A percentile compares a stretch with the other conserved stretches of the same genome.
Conservation (phyloP, 2,329 filamentous ascomycete species). For the Cryphonectria japonica region DNA sequence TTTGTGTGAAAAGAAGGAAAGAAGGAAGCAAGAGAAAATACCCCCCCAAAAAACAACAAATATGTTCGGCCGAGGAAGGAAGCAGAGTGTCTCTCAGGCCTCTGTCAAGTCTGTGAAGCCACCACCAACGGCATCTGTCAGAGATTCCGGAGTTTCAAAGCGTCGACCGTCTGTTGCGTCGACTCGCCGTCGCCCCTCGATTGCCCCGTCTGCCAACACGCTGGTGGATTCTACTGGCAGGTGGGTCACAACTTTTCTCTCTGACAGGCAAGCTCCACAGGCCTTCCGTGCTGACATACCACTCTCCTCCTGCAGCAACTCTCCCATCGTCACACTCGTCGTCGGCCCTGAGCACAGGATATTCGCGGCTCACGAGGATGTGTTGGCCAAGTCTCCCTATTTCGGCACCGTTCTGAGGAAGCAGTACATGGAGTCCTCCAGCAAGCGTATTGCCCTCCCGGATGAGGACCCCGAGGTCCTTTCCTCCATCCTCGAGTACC, state of each 20-base stretch:
- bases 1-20: background rate
- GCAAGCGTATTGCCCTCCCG: slow-evolving; percentile 77
- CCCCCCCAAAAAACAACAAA: background rate
- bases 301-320: slow-evolving; percentile 50
- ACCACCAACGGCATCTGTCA: slow-evolving; percentile 56
- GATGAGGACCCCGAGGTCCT: slow-evolving; percentile 91
- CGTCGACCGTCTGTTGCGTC: slow-evolving; percentile 50
- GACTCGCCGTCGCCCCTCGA: slow-evolving; percentile 51
- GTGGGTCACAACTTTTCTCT: slow-evolving; percentile 41
- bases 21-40: background rate
- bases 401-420: slow-evolving; percentile 69
- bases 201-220: slow-evolving; percentile 47
- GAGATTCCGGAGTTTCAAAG: slow-evolving; percentile 59
- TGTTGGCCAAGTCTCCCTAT: slow-evolving; percentile 77
- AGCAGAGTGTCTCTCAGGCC: slow-evolving; percentile 28
- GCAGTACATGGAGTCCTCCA: slow-evolving; percentile 63
- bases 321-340: slow-evolving; percentile 78
- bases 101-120: slow-evolving; percentile 52
- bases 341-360: slow-evolving; percentile 80
- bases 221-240: slow-evolving; percentile 41
- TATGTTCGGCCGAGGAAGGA: slow-evolving; percentile 30
- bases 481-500: slow-evolving; percentile 85
- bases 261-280: slow-evolving; percentile 42
- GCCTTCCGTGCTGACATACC: slow-evolving; percentile 12
- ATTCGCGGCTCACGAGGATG: slow-evolving; percentile 88